Evolutionary conservation across 352 stramenopile species (phyloP), one percentile per base, ranked within the genome.

Genomic region (Phytophthora capsici): DNA sequence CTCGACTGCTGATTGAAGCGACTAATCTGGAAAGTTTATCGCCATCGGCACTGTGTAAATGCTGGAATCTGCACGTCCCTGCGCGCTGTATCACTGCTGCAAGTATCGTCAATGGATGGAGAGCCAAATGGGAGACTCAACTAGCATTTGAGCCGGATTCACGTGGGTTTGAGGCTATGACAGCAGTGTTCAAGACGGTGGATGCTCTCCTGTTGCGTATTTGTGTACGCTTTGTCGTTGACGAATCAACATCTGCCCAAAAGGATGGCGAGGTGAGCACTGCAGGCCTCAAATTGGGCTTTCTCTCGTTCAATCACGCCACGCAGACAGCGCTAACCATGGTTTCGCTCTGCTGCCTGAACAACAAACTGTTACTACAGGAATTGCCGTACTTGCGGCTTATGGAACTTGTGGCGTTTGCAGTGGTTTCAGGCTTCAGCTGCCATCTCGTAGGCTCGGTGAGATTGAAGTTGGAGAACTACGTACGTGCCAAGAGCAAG

Each of bases 401-500:
- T 8, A 55, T 69, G 2, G 65, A 75, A 8, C 36, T 88, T 2
- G 64, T 79, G 10, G 69, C 63, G 0, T 89, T 88, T 44, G 62
- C 74, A n/a, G 61, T 87, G 2, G 50, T 85, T 0, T 91, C 78
- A 80, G 80, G 78, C 0, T 78, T 86, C 43, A 26, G 54, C 4
- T 78, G 80, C 0, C 82, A 89, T n/a, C 32, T 88, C 0, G 25
- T 26, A 6, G 78, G 87, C 20, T 14, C 65, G 0, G 52, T 66
- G 9, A 74, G 75, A 12, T 61, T 74, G 20, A 89, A 89, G 22
- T 43, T 91, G 12, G 82, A 91, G 26, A 73, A 71, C 22, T 75
- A 73, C 34, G 23, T 89, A 7, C 75, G 74, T 20, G 41, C 58
- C 1, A 68, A 86, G 13, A 53, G 72, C 14, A 86, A 89, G 40